Percentiles rank a stretch among this genome's conserved stretches.
phyloP scores from a whole-genome alignment of 2,329 filamentous ascomycete species.

The Septoria linicola region DNA sequence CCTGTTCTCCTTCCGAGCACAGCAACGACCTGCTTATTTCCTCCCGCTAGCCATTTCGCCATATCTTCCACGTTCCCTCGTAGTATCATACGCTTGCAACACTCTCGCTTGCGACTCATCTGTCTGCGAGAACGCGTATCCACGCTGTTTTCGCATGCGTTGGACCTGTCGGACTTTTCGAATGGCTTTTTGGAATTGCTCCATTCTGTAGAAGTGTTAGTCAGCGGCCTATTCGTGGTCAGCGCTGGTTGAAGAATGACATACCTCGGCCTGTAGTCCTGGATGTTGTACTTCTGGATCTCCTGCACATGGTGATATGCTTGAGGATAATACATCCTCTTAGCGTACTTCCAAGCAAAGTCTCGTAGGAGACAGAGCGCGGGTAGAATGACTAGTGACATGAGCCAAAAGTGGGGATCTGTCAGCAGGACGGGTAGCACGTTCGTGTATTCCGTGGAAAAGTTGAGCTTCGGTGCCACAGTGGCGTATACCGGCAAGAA shows the following conservation, averaged over 20 bases:
- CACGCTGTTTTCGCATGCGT: conserved; percentile 98
- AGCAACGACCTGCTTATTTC: conserved; percentile 10
- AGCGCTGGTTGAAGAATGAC: conserved; percentile 33
- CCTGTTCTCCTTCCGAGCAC: background rate
- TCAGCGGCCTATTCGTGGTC: conserved; percentile 14
- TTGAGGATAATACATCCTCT: conserved; percentile 95
- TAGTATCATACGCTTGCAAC: conserved; percentile 96
- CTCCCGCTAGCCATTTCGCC: conserved; percentile 79
- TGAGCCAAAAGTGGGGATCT: conserved; percentile 86
- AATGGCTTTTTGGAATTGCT: conserved; percentile 99
- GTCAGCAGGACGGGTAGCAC: conserved; percentile 77
- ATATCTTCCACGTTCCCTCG: conserved; percentile 82
- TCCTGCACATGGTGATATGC: conserved; percentile 98
- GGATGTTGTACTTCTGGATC: conserved; percentile 99
- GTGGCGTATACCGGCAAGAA: conserved; percentile 86
- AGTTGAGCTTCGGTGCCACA: conserved; percentile 75
- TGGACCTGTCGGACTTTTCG: conserved; percentile 97
- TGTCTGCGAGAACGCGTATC: conserved; percentile 96
- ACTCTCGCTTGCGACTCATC: conserved; percentile 95
- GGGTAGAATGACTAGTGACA: conserved; percentile 76
- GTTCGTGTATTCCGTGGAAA: conserved; percentile 82
- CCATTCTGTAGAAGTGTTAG: conserved; percentile 65
- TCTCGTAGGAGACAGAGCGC: conserved; percentile 81
- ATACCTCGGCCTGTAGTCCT: conserved; percentile 93
- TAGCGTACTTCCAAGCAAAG: conserved; percentile 94